Evolutionary conservation across 1,284 basidiomycete species (phyloP).

Genomic region (Puccinia sorghi): DNA sequence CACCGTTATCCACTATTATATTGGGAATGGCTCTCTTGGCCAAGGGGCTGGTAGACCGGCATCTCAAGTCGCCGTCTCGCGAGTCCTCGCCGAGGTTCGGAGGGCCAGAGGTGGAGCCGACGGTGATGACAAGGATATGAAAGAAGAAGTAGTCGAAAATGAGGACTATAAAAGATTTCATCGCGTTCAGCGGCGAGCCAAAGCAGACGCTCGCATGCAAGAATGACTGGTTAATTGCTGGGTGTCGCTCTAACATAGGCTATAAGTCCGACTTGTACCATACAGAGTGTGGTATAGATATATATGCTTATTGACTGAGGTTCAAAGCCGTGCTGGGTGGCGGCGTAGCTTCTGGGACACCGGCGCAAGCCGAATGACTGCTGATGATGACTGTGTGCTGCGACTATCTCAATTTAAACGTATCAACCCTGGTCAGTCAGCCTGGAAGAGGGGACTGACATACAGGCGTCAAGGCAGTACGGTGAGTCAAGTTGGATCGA

Average conservation of each 20-base stretch:
- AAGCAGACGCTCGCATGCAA: neutral
- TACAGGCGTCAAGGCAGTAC: neutral
- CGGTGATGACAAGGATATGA: neutral
- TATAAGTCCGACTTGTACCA: neutral
- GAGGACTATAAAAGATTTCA: constrained; percentile 19
- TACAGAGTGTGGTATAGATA: neutral
- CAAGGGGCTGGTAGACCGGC: neutral
- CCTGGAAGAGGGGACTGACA: neutral
- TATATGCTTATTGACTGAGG: neutral
- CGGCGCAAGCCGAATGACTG: neutral
- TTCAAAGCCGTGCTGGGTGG: neutral
- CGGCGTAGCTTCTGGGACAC: neutral
- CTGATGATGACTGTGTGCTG: neutral
- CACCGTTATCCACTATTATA: too few species aligned
- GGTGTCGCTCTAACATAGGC: neutral
- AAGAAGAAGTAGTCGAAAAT: constrained; percentile 1
- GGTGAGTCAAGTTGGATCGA: constrained; percentile 10
- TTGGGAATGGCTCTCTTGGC: neutral
- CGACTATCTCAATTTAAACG: too few species aligned
- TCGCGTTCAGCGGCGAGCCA: neutral
- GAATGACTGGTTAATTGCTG: neutral
- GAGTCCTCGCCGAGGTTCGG: neutral
- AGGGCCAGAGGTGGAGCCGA: neutral
- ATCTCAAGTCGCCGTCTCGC: neutral
- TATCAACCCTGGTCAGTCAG: neutral